Conservation (phyloP, 2,329 filamentous ascomycete species). For the Exophiala bonariae region DNA sequence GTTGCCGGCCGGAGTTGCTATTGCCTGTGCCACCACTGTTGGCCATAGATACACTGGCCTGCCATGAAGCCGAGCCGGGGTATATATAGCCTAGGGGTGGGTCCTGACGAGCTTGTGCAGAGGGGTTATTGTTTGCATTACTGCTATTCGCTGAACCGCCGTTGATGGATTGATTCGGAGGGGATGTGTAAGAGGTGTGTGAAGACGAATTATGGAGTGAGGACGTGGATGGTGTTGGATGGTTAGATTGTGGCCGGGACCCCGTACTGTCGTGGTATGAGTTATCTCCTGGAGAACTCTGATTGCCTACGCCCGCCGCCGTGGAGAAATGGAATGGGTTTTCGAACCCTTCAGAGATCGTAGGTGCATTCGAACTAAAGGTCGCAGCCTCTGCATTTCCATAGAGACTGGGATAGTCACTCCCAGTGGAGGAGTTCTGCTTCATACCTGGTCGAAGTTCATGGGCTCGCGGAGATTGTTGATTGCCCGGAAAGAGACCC, state of each 20-base stretch:
- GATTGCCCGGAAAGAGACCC: background rate
- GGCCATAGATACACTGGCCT: background rate
- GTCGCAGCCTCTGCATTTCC: constrained; percentile 15
- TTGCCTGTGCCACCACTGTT: constrained; percentile 7
- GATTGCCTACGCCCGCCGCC: constrained; percentile 14
- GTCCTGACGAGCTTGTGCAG: background rate
- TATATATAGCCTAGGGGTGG: constrained; percentile 9
- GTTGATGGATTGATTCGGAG: constrained; percentile 16
- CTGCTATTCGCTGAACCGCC: constrained; percentile 5
- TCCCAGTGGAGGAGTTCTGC: background rate
- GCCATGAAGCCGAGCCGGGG: too few species aligned
- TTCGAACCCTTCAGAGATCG: constrained; percentile 12
- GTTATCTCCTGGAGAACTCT: constrained; percentile 17
- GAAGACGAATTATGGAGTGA: constrained; percentile 20
- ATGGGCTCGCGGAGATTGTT: background rate
- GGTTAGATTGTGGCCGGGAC: constrained; percentile 22
- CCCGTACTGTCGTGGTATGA: constrained; percentile 16
- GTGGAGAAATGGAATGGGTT: constrained; percentile 7
- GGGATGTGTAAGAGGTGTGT: constrained; percentile 22
- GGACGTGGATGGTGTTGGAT: constrained; percentile 23
- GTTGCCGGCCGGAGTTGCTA: constrained; percentile 1
- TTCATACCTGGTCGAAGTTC: constrained; percentile 1
- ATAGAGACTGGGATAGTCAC: constrained; percentile 2
- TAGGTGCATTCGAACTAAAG: background rate
- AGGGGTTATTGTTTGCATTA: constrained; percentile 1